phyloP scores from a whole-genome alignment of 2,329 filamentous ascomycete genomes.

The Aspergillus oerlinghausenensis region DNA sequence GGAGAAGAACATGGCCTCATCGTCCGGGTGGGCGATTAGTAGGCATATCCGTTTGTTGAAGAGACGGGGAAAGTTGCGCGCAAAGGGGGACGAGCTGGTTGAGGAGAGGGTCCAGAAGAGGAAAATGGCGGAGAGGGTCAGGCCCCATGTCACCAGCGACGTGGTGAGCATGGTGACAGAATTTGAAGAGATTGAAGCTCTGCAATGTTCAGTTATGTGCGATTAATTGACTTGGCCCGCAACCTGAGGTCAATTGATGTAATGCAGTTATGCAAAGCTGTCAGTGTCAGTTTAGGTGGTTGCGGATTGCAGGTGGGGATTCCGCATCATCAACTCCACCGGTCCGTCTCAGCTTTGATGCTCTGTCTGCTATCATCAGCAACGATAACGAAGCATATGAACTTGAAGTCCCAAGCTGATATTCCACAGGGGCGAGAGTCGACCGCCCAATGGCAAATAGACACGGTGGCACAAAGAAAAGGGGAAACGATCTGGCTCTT shows the following conservation, averaged over 20 bases:
- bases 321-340: not conserved
- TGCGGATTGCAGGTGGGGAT: not conserved
- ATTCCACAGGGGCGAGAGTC: not conserved
- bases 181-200: not conserved
- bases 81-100: constrained; percentile 37
- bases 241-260: not conserved
- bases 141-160: constrained; percentile 25
- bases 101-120: constrained; percentile 41
- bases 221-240: not conserved
- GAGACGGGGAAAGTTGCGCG: constrained; percentile 53
- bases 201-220: not conserved
- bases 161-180: constrained; percentile 12
- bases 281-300: not conserved
- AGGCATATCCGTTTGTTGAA: constrained; percentile 82
- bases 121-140: constrained; percentile 39
- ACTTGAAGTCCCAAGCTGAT: not conserved
- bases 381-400: not conserved
- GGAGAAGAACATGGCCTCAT: constrained; percentile 99
- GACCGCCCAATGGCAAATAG: constrained; percentile 14
- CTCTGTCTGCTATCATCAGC: not conserved
- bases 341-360: not conserved
- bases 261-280: not conserved
- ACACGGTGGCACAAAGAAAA: constrained; percentile 24
- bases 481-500: constrained; percentile 9
- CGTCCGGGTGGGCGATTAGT: constrained; percentile 93